phyloP scores from a whole-genome alignment of 495 filamentous ascomycete genomes.

The Podospora appendiculata region DNA sequence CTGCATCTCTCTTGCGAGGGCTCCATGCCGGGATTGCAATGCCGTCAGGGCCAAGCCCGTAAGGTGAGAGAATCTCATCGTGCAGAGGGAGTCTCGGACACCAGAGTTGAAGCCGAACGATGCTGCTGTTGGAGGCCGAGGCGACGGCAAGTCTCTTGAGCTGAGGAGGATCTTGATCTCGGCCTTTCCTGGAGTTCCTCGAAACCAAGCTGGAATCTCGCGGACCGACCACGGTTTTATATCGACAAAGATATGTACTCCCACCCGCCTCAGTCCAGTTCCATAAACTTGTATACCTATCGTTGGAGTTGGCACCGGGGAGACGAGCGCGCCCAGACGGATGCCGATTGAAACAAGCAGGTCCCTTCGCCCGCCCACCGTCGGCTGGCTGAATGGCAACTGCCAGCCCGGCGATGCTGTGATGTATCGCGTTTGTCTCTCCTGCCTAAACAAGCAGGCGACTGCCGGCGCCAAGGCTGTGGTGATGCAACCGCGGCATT shows the following conservation, averaged over 20 bases:
- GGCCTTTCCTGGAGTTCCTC: not conserved
- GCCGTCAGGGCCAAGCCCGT: not conserved
- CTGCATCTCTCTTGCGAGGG: slow-evolving; percentile 23
- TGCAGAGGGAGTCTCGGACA: not conserved
- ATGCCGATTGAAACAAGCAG: not conserved
- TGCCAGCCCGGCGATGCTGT: not conserved
- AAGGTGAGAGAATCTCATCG: not conserved
- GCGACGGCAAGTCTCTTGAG: not conserved
- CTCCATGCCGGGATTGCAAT: not conserved
- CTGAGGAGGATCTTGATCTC: too few relatives aligned
- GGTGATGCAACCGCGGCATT: too few relatives aligned
- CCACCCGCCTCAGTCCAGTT: not conserved
- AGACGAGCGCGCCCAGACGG: not conserved
- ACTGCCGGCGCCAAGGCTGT: not conserved
- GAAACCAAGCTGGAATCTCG: not conserved
- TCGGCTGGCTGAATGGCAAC: not conserved
- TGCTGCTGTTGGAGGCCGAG: not conserved
- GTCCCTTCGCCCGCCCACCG: not conserved
- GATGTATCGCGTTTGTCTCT: not conserved
- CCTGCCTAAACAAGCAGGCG: slow-evolving; percentile 1
- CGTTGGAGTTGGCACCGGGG: too few relatives aligned
- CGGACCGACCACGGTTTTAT: not conserved
- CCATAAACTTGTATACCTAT: too few relatives aligned
- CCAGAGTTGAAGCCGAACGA: not conserved
- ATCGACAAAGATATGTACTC: not conserved